Base-by-base conservation (phyloP, 2,329 filamentous ascomycete species). In the Aspergillus sp. region DNA sequence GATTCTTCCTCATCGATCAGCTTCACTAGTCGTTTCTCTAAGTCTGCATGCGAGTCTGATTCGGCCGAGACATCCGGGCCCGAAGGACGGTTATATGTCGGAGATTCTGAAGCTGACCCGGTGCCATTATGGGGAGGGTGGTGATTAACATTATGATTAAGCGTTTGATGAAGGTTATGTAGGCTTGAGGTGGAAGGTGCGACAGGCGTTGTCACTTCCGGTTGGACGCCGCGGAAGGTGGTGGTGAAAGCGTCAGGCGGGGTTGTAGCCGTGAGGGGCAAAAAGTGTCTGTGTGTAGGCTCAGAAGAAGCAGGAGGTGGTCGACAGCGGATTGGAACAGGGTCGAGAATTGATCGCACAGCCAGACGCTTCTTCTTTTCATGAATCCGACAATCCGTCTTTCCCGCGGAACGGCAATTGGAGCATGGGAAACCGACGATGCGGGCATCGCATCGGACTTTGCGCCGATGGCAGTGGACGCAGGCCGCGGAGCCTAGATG, bases 361-460 rank as follows among this genome's bases (percentile, higher is more conserved):
- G 77, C 72, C 42, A 80, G 72, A 3, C 77, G 79, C 63, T 81
- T 81, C 66, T 79, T 82, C 69, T 82, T 83, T 66, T 83, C 80
- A 61, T 82, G 82, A 27, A 83, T 77, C 32, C 72, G 76, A 59
- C 81, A 83, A 57, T 78, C 77, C 13, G 69, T 51, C 56, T 76
- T 76, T 17, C 76, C 72, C 36, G 80, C 77, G 23, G 74, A 71
- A 36, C 73, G 73, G 60, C 81, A 83, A 62, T 82, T 82, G 55
- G 81, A 79, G 64, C 81, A 83, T 0, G 81, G 81, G 1, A 77
- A 65, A 13, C 81, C 81, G 32, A 79, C 78, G 19, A 74, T 64
- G 57, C 81, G 75, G 48, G 82, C 78, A 69, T 83, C 82, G 62
- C 81, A 83, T 62, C 80, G 79, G 53, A 83, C 78, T 68, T 83